phyloP scores from a whole-genome alignment of 1,284 basidiomycete species.

The Apiotrichum mycotoxinovorans region DNA sequence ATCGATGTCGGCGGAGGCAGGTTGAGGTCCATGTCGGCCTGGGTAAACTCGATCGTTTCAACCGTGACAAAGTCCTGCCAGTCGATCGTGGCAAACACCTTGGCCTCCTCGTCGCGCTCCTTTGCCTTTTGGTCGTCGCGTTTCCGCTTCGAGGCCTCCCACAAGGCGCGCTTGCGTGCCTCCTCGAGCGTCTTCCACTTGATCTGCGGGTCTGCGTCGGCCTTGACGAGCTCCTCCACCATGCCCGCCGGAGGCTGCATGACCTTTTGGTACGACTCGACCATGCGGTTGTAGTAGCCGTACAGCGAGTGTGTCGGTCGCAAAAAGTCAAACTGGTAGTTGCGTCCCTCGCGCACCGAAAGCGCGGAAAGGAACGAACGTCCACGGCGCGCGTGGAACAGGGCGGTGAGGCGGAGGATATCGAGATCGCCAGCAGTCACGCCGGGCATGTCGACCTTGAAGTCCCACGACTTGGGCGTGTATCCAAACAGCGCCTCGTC shows the following conservation, averaged over 20 bases:
- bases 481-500: conserved; percentile 52
- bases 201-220: conserved; percentile 57
- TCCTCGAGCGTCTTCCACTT: conserved; percentile 76
- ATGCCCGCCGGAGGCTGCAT: conserved; percentile 75
- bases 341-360: conserved; percentile 82
- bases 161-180: conserved; percentile 75
- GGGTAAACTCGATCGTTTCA: conserved; percentile 97
- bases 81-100: conserved; percentile 91
- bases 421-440: conserved; percentile 90
- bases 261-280: conserved; percentile 92
- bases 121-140: conserved; percentile 81
- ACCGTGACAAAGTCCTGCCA: conserved; percentile 99
- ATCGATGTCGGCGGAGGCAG: conserved; percentile 92
- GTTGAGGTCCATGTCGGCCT: conserved; percentile 83
- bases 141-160: conserved; percentile 79
- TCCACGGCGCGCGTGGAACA: conserved; percentile 91
- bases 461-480: conserved; percentile 79
- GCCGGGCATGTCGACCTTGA: conserved; percentile 82
- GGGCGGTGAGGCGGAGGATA: conserved; percentile 84
- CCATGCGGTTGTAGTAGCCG: conserved; percentile 92
- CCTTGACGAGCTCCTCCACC: conserved; percentile 64
- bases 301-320: conserved; percentile 93
- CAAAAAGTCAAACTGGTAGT: conserved; percentile 98
- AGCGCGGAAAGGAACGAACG: conserved; percentile 80
- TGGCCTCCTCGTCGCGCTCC: conserved; percentile 67